Evolutionary conservation across 2,329 filamentous ascomycete genomes (phyloP), one percentile per base, ranked within the genome.

Genomic region (Fusarium cyanostomum): DNA sequence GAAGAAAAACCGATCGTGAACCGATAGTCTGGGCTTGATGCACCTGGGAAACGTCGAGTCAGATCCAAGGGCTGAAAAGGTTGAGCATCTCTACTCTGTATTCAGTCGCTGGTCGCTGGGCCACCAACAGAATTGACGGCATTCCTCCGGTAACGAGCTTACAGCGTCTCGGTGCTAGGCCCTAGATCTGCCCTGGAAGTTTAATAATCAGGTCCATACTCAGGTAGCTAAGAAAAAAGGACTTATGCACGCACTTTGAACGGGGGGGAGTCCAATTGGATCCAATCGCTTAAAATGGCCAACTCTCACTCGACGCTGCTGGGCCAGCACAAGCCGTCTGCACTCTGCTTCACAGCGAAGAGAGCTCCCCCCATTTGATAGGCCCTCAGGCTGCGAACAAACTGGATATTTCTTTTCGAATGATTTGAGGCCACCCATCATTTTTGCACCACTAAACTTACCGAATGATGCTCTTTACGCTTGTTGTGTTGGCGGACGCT

Each of bases 231-330:
- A 8, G 27, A 7, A 55, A 61, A 50, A 52, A 35, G 52, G 59
- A 70, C 65, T 67, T 64, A 70, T 70, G 68, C 68, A 70, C 58
- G 67, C 68, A 70, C 68, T 70, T 70, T 70, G 68, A 44, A 59
- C 49, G 49, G 27, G 39, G 35, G n/a, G 9, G 13, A 2, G 26
- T 15, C 51, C 54, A 64, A 59, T n/a, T n/a, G n/a, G n/a, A n/a
- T 59, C 58, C 58, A 26, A 39, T 27, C 21, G n/a, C 31, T 37
- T 21, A 21, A 11, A 58, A 37, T 34, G 24, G 42, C 35, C 35
- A 41, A 15, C 58, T 52, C 58, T 44, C 46, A 42, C 34, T 58
- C 24, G 48, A 58, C 34, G 57, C 62, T 63, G 62, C 57, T 52
- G 52, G 62, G 57, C 53, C 62, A 55, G 52, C 62, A 55, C 46